Evolutionary conservation across 2,329 filamentous ascomycete species (phyloP), one percentile per base, ranked within the genome.

Genomic region (Chalaropsis ovoidea): DNA sequence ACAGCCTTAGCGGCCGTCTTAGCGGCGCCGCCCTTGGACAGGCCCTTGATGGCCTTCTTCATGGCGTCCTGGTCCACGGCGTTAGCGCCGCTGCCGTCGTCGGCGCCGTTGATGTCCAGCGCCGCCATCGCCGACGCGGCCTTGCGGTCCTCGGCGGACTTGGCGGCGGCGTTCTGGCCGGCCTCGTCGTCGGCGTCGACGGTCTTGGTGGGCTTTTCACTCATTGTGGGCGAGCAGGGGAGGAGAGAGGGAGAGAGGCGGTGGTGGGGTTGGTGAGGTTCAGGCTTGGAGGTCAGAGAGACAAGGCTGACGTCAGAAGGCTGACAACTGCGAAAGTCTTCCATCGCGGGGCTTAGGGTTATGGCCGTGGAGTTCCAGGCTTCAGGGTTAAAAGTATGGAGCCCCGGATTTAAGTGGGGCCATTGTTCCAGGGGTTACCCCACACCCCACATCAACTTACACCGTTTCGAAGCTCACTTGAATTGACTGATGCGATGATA

Each of bases 141-240:
- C 75, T 90, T 90, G 75, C 87, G 85, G 76, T 90, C 87, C 75
- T 90, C 87, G 72, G 87, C 87, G 52, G 82, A 84, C 75, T 86
- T 87, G 71, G 81, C 80, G 66, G 77, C 75, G 42, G 69, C 68
- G 62, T 76, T 75, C 70, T 79, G 75, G 70, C 84, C 82, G 68
- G 85, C 82, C 66, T 85, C 82, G 68, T 81, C 77, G 69, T 85
- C 82, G 68, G 79, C 82, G 58, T 58, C 54, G 27, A 39, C 24
- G 27, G 54, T n/a, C 11, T 58, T 58, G 54, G 27, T 58, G 13
- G 54, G 54, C 24, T 39, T 58, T 58, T 35, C 54, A 19, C 54
- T 58, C 54, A 58, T 58, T 39, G 27, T 39, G 24, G 24, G 6
- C 15, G 27, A 27, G 65, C 10, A 17, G 54, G 2, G 49, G 15